phyloP scores from a whole-genome alignment of 768 basidiomycete genomes.

The Boletus reticulatus region DNA sequence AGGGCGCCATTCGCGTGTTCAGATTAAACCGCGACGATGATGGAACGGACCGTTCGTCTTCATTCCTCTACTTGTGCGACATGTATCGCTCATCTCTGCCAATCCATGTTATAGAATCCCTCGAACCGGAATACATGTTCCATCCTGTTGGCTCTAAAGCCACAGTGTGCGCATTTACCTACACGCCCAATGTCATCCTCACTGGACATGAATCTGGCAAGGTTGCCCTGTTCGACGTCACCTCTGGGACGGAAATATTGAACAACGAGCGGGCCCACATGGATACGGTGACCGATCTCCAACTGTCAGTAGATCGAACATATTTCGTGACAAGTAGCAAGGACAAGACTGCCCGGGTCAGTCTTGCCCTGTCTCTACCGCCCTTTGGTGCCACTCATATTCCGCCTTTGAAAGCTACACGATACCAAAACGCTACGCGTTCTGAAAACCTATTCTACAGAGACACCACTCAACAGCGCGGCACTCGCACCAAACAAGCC shows the following conservation, averaged over 20 bases:
- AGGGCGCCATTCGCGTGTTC: slow-evolving; percentile 90
- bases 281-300: slow-evolving; percentile 88
- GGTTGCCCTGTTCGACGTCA: slow-evolving; percentile 86
- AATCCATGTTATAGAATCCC: slow-evolving; percentile 52
- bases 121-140: slow-evolving; percentile 76
- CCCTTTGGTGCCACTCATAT: background rate
- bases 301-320: slow-evolving; percentile 83
- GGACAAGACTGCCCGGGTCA: slow-evolving; percentile 91
- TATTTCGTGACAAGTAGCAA: slow-evolving; percentile 97
- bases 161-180: slow-evolving; percentile 93
- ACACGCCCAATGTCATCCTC: slow-evolving; percentile 72
- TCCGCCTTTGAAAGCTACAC: slow-evolving; percentile 56
- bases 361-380: slow-evolving; percentile 17
- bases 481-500: slow-evolving; percentile 81
- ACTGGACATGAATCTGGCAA: slow-evolving; percentile 98
- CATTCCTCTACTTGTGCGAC: too few relatives aligned
- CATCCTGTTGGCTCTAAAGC: slow-evolving; percentile 91
- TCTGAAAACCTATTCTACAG: slow-evolving; percentile 90
- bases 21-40: slow-evolving; percentile 81
- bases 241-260: slow-evolving; percentile 77
- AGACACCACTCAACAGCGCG: slow-evolving; percentile 95
- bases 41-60: slow-evolving; percentile 70
- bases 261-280: slow-evolving; percentile 87
- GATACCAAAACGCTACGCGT: slow-evolving; percentile 86
- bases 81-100: background rate